These are phyloP conservation scores for Ziziphus jujuba DNA, from an alignment of 306 rosid species.

Conservation along the genomic window DNA sequence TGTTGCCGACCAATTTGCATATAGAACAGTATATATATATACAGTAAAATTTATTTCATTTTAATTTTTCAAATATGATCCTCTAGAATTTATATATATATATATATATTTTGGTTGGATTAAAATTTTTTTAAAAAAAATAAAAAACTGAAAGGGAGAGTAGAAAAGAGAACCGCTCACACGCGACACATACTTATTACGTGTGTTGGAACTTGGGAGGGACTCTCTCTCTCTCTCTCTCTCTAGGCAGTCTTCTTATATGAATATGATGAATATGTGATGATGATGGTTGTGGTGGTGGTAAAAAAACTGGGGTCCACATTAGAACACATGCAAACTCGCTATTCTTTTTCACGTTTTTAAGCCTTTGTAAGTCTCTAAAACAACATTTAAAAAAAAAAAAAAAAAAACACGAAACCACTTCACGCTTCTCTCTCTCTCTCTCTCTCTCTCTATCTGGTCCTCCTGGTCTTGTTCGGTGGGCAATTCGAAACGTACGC, in stretches of 20 bases:
- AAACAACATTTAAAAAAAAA: not conserved
- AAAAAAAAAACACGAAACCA: conserved; percentile 11
- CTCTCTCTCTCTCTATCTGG: too few relatives aligned
- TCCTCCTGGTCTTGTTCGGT: conserved; percentile 14
- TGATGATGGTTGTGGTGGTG: too few relatives aligned
- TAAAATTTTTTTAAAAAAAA: not conserved
- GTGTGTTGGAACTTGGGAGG: conserved; percentile 13
- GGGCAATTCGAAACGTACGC: conserved; percentile 22
- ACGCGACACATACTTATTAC: conserved; percentile 46
- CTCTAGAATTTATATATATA: too few relatives aligned
- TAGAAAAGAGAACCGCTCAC: conserved; percentile 10
- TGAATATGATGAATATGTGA: too few relatives aligned
- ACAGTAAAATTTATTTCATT: too few relatives aligned
- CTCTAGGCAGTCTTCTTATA: too few relatives aligned
- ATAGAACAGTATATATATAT: too few relatives aligned
- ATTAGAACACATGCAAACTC: not conserved
- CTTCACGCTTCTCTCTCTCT: not conserved
- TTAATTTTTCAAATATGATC: too few relatives aligned
- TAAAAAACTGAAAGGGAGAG: not conserved
- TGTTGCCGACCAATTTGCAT: too few relatives aligned
- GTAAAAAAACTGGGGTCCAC: too few relatives aligned
- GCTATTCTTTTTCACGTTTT: not conserved
- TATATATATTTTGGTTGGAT: too few relatives aligned
- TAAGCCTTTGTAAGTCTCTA: not conserved
- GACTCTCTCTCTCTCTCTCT: too few relatives aligned